Conservation (phyloP, 306 rosid species). For the Astragalus membranaceus region DNA sequence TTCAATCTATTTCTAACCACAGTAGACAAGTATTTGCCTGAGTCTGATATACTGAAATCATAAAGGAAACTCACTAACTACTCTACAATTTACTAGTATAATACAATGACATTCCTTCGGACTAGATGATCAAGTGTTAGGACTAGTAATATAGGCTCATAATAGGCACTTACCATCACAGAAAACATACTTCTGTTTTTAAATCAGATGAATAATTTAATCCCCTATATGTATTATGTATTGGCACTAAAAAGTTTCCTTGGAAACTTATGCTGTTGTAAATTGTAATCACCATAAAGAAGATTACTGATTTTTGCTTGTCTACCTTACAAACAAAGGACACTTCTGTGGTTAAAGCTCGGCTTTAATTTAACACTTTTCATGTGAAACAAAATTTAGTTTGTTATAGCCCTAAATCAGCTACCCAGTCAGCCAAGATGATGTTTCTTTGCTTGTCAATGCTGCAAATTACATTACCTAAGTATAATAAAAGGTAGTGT, state of each 20-base stretch:
- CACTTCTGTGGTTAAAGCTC: slow-evolving; percentile 2
- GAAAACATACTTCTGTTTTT: not conserved
- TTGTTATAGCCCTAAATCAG: not conserved
- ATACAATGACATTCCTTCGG: not conserved
- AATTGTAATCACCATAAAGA: not conserved
- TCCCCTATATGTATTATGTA: not conserved
- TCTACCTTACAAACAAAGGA: not conserved
- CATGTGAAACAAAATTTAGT: too few species aligned
- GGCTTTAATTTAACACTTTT: not conserved
- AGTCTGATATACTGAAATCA: not conserved
- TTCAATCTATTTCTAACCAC: not conserved
- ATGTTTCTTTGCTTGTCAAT: not conserved
- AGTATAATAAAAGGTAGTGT: not conserved
- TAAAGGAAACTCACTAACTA: not conserved
- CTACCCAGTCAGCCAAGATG: not conserved
- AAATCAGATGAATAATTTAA: not conserved
- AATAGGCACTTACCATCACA: not conserved
- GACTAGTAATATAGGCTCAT: not conserved
- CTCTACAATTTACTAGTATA: not conserved
- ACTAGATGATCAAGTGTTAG: not conserved
- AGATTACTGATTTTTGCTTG: slow-evolving; percentile 11
- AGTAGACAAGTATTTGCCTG: not conserved
- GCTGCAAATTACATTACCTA: not conserved
- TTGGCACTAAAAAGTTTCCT: not conserved
- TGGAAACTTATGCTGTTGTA: slow-evolving; percentile 6